Conservation (phyloP, 495 filamentous ascomycete genomes). For the Hypoxylon lienhwacheense region DNA sequence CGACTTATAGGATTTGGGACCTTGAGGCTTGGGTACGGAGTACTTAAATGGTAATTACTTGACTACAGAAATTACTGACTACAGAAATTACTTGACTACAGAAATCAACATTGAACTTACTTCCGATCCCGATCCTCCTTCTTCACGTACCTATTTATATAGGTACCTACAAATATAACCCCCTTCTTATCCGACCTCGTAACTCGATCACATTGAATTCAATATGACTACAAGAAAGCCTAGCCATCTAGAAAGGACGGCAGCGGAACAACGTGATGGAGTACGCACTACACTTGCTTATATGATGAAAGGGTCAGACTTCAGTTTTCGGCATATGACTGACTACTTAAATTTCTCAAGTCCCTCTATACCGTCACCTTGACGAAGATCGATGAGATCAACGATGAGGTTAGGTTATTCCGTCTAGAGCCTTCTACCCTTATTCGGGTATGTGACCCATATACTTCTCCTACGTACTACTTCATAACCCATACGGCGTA, state of each 20-base stretch:
- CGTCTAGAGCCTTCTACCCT: constrained; percentile 39
- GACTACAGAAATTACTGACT: no score
- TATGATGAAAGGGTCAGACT: no score
- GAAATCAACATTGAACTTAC: no score
- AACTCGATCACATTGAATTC: background rate
- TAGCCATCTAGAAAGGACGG: constrained; percentile 65
- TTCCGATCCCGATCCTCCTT: no score
- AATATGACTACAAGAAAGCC: constrained; percentile 23
- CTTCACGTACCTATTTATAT: no score
- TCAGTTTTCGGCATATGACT: constrained; percentile 5
- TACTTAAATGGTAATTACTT: no score
- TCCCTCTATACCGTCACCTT: constrained; percentile 46
- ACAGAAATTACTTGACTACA: no score
- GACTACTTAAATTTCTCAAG: constrained; percentile 33
- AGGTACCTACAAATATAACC: no score
- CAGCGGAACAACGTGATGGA: constrained; percentile 66
- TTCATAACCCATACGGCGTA: background rate
- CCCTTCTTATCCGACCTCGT: no score
- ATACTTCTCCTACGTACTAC: background rate
- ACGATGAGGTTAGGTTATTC: constrained; percentile 45
- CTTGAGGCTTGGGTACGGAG: no score
- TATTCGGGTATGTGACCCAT: constrained; percentile 36
- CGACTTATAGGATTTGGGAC: no score
- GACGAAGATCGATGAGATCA: constrained; percentile 38
- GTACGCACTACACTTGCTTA: constrained; percentile 29